A percentile compares a stretch with the other conserved stretches of the same genome.
These are phyloP conservation scores for Penicillium malachiteum DNA, from an alignment of 495 filamentous ascomycete genomes.

Conservation along the genomic window DNA sequence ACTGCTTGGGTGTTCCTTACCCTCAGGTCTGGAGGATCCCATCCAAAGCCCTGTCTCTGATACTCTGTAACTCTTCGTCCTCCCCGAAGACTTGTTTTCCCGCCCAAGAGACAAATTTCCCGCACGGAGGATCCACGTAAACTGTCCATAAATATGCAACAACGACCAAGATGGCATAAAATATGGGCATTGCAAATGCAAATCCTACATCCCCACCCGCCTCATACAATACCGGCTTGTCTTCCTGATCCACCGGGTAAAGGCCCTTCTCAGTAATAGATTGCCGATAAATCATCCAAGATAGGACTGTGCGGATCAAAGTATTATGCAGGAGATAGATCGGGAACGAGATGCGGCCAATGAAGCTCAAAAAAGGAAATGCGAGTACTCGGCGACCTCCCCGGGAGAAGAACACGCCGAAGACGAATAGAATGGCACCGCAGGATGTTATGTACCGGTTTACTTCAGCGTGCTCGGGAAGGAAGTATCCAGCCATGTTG, in stretches of 20 bases:
- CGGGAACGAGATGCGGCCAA: slow-evolving; percentile 22
- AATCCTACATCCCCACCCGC: slow-evolving; percentile 6
- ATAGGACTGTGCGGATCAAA: slow-evolving; percentile 18
- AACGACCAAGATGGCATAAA: slow-evolving; percentile 9
- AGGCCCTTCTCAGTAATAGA: slow-evolving; percentile 5
- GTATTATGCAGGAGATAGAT: slow-evolving; percentile 22
- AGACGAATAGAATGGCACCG: neutral
- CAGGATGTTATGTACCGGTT: neutral
- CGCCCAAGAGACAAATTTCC: slow-evolving; percentile 10
- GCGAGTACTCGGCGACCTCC: slow-evolving; percentile 13
- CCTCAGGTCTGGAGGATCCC: neutral
- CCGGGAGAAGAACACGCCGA: slow-evolving; percentile 13
- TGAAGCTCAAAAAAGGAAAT: slow-evolving; percentile 10
- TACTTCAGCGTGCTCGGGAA: neutral
- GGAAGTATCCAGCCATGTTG: neutral
- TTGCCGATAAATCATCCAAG: slow-evolving; percentile 11
- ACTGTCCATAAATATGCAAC: slow-evolving; percentile 13
- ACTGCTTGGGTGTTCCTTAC: too few species aligned
- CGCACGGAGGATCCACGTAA: slow-evolving; percentile 12
- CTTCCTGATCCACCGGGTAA: slow-evolving; percentile 5
- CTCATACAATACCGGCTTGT: slow-evolving; percentile 4
- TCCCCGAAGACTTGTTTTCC: slow-evolving; percentile 10
- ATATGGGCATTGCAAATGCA: neutral
- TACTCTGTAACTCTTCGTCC: neutral
- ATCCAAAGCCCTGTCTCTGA: neutral